These are phyloP conservation scores for Ceriops decandra DNA, from an alignment of 345 rosid genomes.

Conservation along the genomic window DNA sequence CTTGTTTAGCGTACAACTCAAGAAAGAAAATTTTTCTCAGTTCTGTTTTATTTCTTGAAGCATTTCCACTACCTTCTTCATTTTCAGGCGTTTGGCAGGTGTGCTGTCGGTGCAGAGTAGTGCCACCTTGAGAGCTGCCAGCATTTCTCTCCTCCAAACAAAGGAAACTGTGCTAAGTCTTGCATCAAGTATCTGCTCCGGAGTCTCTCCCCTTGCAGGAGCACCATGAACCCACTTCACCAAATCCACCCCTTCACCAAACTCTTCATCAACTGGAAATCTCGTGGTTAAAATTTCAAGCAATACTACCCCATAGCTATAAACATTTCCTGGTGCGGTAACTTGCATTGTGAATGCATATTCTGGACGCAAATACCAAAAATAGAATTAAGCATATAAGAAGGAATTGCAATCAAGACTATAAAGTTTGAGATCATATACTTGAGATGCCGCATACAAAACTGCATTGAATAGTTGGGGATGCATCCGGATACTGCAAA, in stretches of 20 bases:
- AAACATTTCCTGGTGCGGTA: conserved; percentile 37
- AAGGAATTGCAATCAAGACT: neutral
- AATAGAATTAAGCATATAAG: neutral
- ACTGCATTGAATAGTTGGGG: neutral
- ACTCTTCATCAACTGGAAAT: conserved; percentile 61
- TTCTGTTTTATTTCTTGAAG: conserved; percentile 58
- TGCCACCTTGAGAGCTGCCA: conserved; percentile 58
- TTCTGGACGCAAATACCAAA: conserved; percentile 15
- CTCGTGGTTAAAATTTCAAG: conserved; percentile 32
- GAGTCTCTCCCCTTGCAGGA: conserved; percentile 34
- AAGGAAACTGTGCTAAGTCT: conserved; percentile 52
- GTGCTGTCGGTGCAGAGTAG: conserved; percentile 32
- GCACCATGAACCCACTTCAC: conserved; percentile 41
- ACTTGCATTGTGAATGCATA: conserved; percentile 40
- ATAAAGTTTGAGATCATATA: neutral
- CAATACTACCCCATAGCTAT: conserved; percentile 35
- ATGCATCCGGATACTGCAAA: neutral
- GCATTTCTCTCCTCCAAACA: conserved; percentile 94
- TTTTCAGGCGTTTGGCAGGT: conserved; percentile 33
- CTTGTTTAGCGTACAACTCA: neutral
- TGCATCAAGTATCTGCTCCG: conserved; percentile 38
- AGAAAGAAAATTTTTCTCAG: conserved; percentile 20
- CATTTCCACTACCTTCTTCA: conserved; percentile 38
- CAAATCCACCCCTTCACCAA: conserved; percentile 39
- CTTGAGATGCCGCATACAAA: no score